Evolutionary conservation across 2,329 filamentous ascomycete genomes (phyloP).

Genomic region (Pseudogymnoascus sp.): DNA sequence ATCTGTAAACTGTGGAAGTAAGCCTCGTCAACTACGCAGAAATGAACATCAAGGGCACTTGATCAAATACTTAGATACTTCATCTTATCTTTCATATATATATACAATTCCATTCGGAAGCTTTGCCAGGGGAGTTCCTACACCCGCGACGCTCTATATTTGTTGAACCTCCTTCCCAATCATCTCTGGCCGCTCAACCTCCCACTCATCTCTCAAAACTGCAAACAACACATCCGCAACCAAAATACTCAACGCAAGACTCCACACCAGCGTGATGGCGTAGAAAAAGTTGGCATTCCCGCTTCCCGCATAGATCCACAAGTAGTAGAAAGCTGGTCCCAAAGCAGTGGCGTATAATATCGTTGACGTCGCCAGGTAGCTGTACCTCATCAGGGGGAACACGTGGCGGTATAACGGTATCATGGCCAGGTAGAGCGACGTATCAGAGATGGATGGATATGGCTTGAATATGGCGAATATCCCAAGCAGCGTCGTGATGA

Average conservation of each 20-base stretch:
- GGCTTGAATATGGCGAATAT: constrained; percentile 95
- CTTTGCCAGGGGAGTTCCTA: neutral
- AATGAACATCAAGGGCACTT: neutral
- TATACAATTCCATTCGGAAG: neutral
- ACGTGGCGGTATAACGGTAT: constrained; percentile 84
- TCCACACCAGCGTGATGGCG: constrained; percentile 98
- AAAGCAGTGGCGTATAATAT: constrained; percentile 82
- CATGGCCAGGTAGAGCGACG: constrained; percentile 74
- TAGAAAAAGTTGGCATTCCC: constrained; percentile 99
- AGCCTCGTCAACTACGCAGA: neutral
- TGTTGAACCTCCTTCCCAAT: constrained; percentile 67
- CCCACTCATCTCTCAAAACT: constrained; percentile 85
- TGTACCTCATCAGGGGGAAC: constrained; percentile 88
- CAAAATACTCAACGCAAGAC: constrained; percentile 76
- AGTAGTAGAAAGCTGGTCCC: constrained; percentile 88
- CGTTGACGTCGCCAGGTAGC: constrained; percentile 75
- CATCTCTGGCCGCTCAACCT: constrained; percentile 84
- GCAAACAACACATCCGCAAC: constrained; percentile 86
- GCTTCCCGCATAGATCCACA: constrained; percentile 97
- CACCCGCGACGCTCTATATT: constrained; percentile 20
- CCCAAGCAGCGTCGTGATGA: constrained; percentile 75
- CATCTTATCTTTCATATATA: neutral
- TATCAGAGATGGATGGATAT: constrained; percentile 88
- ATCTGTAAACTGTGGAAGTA: too few species aligned
- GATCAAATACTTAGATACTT: neutral